Percentiles rank a stretch among this genome's conserved stretches.
Conservation (phyloP, 768 basidiomycete species). For the Podaxis sp. region DNA sequence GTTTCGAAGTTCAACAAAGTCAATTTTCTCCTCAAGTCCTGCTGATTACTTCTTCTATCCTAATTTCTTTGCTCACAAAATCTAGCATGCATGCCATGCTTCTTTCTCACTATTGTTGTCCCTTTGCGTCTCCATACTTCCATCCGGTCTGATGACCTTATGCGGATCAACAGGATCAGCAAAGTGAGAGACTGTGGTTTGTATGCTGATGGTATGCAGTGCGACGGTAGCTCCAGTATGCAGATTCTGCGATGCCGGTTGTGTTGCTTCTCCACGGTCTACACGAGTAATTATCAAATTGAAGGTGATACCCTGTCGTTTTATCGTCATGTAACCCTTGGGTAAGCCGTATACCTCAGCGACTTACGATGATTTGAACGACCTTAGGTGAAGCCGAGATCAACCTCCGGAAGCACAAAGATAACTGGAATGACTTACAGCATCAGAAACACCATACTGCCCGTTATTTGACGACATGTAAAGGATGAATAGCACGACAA, state of each 20-base stretch:
- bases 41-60: neutral
- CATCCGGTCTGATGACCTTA: neutral
- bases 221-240: conserved; percentile 2
- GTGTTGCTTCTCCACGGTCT: conserved; percentile 13
- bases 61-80: neutral
- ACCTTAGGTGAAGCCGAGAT: conserved; percentile 20
- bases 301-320: conserved; percentile 22
- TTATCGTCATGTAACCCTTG: neutral
- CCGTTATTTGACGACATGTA: conserved; percentile 34
- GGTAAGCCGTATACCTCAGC: neutral
- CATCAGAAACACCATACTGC: conserved; percentile 32
- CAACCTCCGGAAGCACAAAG: neutral
- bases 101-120: neutral
- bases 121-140: neutral
- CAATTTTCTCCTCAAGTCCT: neutral
- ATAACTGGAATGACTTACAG: conserved; percentile 22
- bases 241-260: conserved; percentile 6
- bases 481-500: conserved; percentile 30
- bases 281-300: conserved; percentile 22
- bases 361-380: conserved; percentile 37
- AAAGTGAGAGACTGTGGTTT: conserved; percentile 2
- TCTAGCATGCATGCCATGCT: neutral
- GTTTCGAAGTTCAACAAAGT: neutral
- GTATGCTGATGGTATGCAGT: conserved; percentile 6
- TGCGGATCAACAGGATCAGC: neutral